Evolutionary conservation across 352 stramenopile species (phyloP).

Genomic region (Elongisporangium prolatum): DNA sequence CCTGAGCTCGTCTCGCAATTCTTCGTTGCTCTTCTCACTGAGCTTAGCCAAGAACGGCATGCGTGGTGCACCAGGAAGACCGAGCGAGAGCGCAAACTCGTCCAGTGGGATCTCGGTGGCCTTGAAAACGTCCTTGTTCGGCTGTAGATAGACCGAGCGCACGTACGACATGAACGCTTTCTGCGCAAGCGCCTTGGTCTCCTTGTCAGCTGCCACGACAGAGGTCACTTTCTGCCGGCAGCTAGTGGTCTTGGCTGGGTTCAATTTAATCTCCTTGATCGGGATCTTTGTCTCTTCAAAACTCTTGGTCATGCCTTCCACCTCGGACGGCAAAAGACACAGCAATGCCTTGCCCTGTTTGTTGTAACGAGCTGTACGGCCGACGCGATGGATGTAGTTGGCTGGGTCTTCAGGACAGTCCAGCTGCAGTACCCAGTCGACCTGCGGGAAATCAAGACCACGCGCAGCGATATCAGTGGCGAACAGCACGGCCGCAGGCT

Average conservation of each 20-base stretch:
- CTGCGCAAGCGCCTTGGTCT: constrained; percentile 94
- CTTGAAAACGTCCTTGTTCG: constrained; percentile 94
- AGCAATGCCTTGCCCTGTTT: constrained; percentile 92
- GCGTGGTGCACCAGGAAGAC: constrained; percentile 90
- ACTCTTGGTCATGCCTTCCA: constrained; percentile 79
- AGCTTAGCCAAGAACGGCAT: constrained; percentile 92
- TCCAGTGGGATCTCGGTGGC: constrained; percentile 88
- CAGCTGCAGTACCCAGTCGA: constrained; percentile 98
- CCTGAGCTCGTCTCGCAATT: constrained; percentile 81
- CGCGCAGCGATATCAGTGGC: constrained; percentile 97
- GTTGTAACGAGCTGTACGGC: constrained; percentile 94
- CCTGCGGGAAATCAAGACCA: constrained; percentile 97
- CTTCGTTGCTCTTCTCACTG: constrained; percentile 57
- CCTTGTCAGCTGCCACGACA: constrained; percentile 89
- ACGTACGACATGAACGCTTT: constrained; percentile 99
- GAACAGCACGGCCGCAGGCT: constrained; percentile 93
- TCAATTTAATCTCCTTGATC: constrained; percentile 96
- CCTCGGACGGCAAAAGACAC: constrained; percentile 90
- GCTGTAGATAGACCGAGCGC: constrained; percentile 94
- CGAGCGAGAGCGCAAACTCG: constrained; percentile 92
- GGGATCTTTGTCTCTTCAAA: constrained; percentile 93
- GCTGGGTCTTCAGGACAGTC: constrained; percentile 97
- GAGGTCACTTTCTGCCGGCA: constrained; percentile 91
- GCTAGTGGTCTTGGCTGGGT: constrained; percentile 94
- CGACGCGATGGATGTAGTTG: constrained; percentile 99